Base-by-base conservation (phyloP, 306 rosid genomes). In the Citrullus colocynthis region DNA sequence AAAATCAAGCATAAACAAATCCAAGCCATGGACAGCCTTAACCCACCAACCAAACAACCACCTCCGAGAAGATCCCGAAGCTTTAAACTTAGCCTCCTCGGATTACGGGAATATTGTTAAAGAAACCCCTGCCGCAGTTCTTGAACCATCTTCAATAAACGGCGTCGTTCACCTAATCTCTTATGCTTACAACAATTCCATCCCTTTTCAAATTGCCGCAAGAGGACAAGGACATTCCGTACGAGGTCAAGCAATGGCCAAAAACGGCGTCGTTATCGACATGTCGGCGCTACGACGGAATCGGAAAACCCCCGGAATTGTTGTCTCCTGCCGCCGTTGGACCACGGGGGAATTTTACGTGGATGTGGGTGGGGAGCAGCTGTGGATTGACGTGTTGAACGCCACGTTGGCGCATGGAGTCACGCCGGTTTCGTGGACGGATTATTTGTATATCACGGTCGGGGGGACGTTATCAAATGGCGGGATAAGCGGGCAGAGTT, bases 391-490 rank as follows among this genome's bases (percentile, higher is more conserved):
- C 67, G 89, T 95, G n/a, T 67, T 95, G 83, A 82, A 78, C 64
- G 89, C 89, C 37, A 72, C 91, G 3, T 83, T 92, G 7, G 74
- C 81, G 24, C 58, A 41, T 69, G 97, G 97, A 2, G 81, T 89
- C 5, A 63, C 97, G 0, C 98, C 97, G 0, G 84, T 84, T 2
- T 87, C 97, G 11, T 95, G 97, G 98, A 90, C 96, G 16, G 98
- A 95, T 37, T 95, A 95, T 48, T 80, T 95, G 85, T 82, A 78
- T 73, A 60, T 95, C 41, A 89, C 90, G 0, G 92, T 90, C 21
- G 98, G 96, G 17, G 98, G 98, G 21, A 95, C 97, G 15, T 90
- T 94, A 62, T 92, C 95, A 34, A 92, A 92, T 55, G 98, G 93
- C 18, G 97, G 98, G 13, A 89, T 95, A 6, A 88, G 98, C 67